A percentile compares a stretch with the other conserved stretches of the same genome.
Evolutionary conservation across 2,329 filamentous ascomycete species (phyloP).

Genomic region (Penicillium sp.): DNA sequence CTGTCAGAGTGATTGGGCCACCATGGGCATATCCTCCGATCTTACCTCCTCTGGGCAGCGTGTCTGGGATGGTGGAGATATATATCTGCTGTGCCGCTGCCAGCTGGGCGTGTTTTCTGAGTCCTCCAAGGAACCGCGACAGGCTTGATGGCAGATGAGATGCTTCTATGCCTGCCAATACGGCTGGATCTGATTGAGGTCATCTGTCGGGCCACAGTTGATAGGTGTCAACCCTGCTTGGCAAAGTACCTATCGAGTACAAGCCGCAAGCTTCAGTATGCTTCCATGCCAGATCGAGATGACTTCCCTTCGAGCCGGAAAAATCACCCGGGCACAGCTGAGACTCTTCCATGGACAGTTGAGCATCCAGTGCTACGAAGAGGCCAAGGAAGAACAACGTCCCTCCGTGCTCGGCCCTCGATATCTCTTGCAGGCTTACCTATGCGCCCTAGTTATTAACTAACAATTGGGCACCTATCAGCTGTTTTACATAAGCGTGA

Average conservation of each 20-base stretch:
- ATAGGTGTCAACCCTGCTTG: not conserved
- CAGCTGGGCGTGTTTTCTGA: not conserved
- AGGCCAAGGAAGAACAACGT: not conserved
- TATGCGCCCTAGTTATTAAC: too few relatives aligned
- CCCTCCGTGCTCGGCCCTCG: not conserved
- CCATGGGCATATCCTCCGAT: slow-evolving; percentile 14
- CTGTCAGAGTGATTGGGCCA: slow-evolving; percentile 17
- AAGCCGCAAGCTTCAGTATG: not conserved
- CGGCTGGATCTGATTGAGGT: too few relatives aligned
- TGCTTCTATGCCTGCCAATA: not conserved
- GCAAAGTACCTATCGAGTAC: not conserved
- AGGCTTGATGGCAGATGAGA: not conserved
- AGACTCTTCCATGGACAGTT: too few relatives aligned
- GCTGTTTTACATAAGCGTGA: slow-evolving; percentile 10
- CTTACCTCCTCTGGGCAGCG: not conserved
- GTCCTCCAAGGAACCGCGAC: not conserved
- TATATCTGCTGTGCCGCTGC: slow-evolving; percentile 12
- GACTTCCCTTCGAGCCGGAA: slow-evolving; percentile 1
- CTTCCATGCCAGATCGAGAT: not conserved
- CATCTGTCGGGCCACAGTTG: too few relatives aligned
- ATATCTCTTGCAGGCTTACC: too few relatives aligned
- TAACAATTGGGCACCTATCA: not conserved
- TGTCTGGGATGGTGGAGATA: slow-evolving; percentile 4
- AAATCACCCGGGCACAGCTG: not conserved
- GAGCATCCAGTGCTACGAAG: not conserved